Evolutionary conservation across 352 stramenopile genomes (phyloP).

Genomic region (Globisporangium iwayamae): DNA sequence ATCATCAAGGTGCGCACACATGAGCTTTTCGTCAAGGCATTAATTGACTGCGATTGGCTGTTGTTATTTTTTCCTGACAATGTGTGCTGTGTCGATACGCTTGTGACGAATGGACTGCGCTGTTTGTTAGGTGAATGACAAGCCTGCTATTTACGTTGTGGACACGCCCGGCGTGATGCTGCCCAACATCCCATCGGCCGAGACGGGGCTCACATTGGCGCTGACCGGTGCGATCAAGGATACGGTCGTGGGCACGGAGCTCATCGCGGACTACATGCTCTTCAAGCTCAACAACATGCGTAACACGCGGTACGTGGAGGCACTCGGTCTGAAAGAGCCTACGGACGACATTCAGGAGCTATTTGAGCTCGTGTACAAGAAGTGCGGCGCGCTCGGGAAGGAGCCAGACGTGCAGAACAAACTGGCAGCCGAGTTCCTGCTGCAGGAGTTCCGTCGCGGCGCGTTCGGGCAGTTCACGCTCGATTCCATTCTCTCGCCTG

Average conservation of each 20-base stretch:
- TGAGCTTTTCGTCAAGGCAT: background rate
- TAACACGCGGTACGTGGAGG: conserved; percentile 78
- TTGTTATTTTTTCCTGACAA: background rate
- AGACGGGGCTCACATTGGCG: conserved; percentile 82
- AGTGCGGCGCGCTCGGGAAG: conserved; percentile 76
- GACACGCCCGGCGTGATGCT: conserved; percentile 89
- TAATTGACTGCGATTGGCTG: background rate
- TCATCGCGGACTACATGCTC: conserved; percentile 89
- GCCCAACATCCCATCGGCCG: conserved; percentile 72
- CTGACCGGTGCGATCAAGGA: conserved; percentile 87
- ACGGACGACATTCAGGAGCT: conserved; percentile 74
- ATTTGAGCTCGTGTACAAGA: conserved; percentile 57
- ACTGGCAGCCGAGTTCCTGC: conserved; percentile 64
- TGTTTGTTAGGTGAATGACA: conserved; percentile 65
- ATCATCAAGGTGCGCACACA: conserved; percentile 71
- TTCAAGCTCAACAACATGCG: conserved; percentile 81
- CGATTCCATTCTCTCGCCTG: conserved; percentile 36
- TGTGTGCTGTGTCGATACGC: background rate
- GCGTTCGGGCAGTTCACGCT: conserved; percentile 84
- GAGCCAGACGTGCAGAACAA: conserved; percentile 62
- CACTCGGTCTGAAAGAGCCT: conserved; percentile 54
- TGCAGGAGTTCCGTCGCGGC: conserved; percentile 74
- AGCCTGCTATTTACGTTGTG: conserved; percentile 84
- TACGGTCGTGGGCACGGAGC: conserved; percentile 76
- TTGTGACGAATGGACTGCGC: background rate